A percentile compares a stretch with the other conserved stretches of the same genome.
phyloP scores from a whole-genome alignment of 1,284 basidiomycete genomes.

The Ganoderma sinense region DNA sequence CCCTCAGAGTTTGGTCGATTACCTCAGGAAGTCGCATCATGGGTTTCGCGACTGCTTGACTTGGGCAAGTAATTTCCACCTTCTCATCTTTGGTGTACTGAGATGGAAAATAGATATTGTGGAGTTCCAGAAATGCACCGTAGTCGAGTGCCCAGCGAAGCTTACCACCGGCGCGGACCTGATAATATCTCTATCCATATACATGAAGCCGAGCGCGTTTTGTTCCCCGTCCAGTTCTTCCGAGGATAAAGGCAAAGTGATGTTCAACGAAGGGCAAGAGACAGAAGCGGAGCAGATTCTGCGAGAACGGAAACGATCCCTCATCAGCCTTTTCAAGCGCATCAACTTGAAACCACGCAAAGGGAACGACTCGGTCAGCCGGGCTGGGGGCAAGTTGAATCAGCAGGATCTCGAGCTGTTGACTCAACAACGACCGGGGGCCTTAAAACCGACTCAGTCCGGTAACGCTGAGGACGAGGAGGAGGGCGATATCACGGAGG shows the following conservation, averaged over 20 bases:
- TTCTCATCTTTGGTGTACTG: background rate
- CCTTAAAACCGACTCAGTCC: constrained; percentile 49
- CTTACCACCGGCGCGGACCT: constrained; percentile 74
- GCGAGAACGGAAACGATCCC: constrained; percentile 78
- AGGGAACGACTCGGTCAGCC: constrained; percentile 24
- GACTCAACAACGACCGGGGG: constrained; percentile 39
- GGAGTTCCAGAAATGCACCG: constrained; percentile 63
- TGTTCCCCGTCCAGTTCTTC: constrained; percentile 45
- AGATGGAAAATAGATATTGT: constrained; percentile 57
- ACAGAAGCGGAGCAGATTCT: constrained; percentile 77
- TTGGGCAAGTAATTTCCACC: constrained; percentile 50
- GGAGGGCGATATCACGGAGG: constrained; percentile 79
- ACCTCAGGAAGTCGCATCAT: constrained; percentile 70
- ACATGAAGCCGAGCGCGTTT: constrained; percentile 73
- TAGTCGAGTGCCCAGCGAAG: constrained; percentile 75
- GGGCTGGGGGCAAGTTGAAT: constrained; percentile 43
- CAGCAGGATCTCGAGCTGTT: constrained; percentile 52
- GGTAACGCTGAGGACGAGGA: constrained; percentile 74
- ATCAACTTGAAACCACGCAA: constrained; percentile 63
- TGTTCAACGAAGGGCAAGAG: constrained; percentile 78
- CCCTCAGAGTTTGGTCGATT: constrained; percentile 74
- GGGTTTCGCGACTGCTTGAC: constrained; percentile 79
- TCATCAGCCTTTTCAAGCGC: constrained; percentile 70
- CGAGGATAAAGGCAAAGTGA: constrained; percentile 43
- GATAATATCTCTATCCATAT: constrained; percentile 74